A percentile compares a stretch with the other conserved stretches of the same genome.
These are phyloP conservation scores for Gillenia trifoliata DNA, from an alignment of 306 rosid species.

Conservation along the genomic window DNA sequence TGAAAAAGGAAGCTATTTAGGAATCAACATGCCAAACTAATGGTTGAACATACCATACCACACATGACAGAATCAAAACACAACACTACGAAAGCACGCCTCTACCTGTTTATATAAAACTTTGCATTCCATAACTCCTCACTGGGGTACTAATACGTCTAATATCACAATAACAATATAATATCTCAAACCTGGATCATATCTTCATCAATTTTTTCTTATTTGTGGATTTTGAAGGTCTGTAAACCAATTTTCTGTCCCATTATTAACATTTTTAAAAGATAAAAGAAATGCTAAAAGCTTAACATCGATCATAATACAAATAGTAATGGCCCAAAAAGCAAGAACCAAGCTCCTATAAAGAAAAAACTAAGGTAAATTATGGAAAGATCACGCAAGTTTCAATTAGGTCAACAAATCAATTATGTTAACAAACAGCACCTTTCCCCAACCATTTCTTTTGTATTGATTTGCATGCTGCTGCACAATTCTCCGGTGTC, in stretches of 20 bases:
- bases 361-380: not conserved
- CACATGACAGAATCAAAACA: not conserved
- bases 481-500: constrained; percentile 88
- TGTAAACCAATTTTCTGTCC: not conserved
- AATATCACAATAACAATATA: not conserved
- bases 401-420: not conserved
- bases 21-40: not conserved
- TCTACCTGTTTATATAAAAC: not conserved
- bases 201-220: not conserved
- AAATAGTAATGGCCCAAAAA: not conserved
- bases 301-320: not conserved
- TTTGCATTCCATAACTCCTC: not conserved
- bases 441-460: constrained; percentile 96
- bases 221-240: not conserved
- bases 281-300: too few relatives aligned
- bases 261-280: not conserved
- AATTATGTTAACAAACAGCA: constrained; percentile 15
- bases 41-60: not conserved
- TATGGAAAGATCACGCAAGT: not conserved
- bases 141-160: not conserved
- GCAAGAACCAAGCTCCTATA: not conserved
- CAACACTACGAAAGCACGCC: not conserved
- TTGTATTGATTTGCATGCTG: constrained; percentile 97
- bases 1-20: not conserved
- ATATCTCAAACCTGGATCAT: not conserved